A percentile compares a stretch with the other conserved stretches of the same genome.
phyloP scores from a whole-genome alignment of 345 rosid genomes.

The Excoecaria cochinchinensis region DNA sequence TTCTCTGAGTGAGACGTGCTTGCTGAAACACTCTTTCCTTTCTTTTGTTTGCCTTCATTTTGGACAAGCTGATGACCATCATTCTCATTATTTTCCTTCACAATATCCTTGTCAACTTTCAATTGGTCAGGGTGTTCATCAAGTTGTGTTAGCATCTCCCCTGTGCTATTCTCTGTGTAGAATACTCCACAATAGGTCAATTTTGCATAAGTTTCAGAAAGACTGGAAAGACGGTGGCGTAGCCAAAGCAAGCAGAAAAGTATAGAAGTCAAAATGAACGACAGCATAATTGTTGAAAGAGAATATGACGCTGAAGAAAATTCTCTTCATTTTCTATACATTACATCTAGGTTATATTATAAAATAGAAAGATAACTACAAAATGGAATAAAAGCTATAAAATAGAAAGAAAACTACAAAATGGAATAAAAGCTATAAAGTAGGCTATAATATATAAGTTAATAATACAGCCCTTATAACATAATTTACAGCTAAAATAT shows the following conservation, averaged over 20 bases:
- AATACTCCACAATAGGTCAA: conserved; percentile 31
- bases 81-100: conserved; percentile 31
- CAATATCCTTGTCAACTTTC: conserved; percentile 46
- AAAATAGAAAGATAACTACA: no score
- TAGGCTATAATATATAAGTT: no score
- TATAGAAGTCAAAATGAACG: background rate
- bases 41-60: conserved; percentile 50
- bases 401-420: no score
- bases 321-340: no score
- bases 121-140: conserved; percentile 31
- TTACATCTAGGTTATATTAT: no score
- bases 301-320: no score
- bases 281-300: background rate
- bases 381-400: no score
- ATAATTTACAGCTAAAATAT: no score
- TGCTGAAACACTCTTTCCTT: conserved; percentile 41
- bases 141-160: conserved; percentile 44
- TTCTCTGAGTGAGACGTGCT: conserved; percentile 45
- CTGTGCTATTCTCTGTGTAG: conserved; percentile 26
- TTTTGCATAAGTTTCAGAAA: conserved; percentile 25
- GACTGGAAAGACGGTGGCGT: background rate
- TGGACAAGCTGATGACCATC: conserved; percentile 27
- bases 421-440: no score
- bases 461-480: no score
- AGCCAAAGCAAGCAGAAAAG: background rate